phyloP scores from a whole-genome alignment of 164 flowering plant species.

The Macadamia tetraphylla region DNA sequence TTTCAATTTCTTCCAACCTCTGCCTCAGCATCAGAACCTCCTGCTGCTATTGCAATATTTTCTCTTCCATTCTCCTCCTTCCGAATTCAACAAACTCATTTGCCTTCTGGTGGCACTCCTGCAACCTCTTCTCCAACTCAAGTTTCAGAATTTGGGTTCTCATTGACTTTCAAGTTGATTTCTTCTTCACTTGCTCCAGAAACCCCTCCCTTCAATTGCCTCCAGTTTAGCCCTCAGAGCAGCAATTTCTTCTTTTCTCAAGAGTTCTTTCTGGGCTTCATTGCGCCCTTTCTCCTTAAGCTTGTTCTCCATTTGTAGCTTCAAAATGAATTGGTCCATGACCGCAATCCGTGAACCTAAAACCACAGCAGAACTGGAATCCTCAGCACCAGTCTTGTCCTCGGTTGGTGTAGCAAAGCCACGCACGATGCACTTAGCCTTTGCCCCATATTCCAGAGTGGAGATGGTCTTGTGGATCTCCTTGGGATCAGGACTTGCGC shows the following conservation, averaged over 20 bases:
- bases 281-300: constrained; percentile 66
- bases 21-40: constrained; percentile 71
- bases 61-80: constrained; percentile 83
- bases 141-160: constrained; percentile 45
- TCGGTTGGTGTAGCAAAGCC: constrained; percentile 72
- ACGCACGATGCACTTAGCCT: constrained; percentile 94
- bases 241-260: constrained; percentile 74
- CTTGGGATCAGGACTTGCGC: constrained; percentile 96
- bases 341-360: constrained; percentile 83
- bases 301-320: constrained; percentile 85
- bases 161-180: constrained; percentile 68
- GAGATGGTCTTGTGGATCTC: constrained; percentile 87
- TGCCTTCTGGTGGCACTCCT: constrained; percentile 73
- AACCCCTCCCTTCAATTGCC: constrained; percentile 29
- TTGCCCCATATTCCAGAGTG: constrained; percentile 95
- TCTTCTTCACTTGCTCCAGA: constrained; percentile 50
- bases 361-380: constrained; percentile 53
- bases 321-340: constrained; percentile 83
- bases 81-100: constrained; percentile 67
- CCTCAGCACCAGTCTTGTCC: constrained; percentile 51
- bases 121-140: constrained; percentile 64
- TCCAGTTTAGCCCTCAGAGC: constrained; percentile 50
- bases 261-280: constrained; percentile 61
- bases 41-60: constrained; percentile 64
- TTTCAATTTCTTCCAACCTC: constrained; percentile 74